phyloP scores from a whole-genome alignment of 257 asterid genomes.

The Jaltomata sinuosa region DNA sequence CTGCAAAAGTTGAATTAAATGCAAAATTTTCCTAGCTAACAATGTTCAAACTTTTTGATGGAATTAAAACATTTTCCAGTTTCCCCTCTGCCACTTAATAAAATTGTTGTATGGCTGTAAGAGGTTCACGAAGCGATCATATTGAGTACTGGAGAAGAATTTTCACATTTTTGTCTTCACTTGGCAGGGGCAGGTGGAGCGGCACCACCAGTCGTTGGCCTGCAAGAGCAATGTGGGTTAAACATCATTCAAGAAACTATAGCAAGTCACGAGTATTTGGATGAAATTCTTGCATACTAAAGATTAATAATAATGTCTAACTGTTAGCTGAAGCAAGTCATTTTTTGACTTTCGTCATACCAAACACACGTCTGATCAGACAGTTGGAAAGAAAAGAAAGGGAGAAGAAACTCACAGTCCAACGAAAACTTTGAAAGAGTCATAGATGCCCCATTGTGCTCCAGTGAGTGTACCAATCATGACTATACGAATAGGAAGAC shows the following conservation, averaged over 20 bases:
- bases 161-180: not conserved
- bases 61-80: not conserved
- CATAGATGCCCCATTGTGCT: conserved; percentile 78
- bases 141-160: not conserved
- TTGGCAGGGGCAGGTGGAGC: conserved; percentile 25
- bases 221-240: conserved; percentile 16
- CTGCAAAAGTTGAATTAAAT: not conserved
- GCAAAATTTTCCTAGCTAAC: not conserved
- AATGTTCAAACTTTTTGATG: not conserved
- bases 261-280: not conserved
- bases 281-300: not conserved
- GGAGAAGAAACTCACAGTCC: conserved; percentile 48
- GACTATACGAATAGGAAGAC: conserved; percentile 58
- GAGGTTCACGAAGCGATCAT: too few relatives aligned
- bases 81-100: not conserved
- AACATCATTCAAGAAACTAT: not conserved
- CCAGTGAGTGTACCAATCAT: conserved; percentile 61
- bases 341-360: not conserved
- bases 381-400: not conserved
- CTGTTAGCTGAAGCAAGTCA: not conserved
- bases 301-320: not conserved
- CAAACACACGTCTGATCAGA: not conserved
- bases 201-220: conserved; percentile 85
- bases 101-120: not conserved
- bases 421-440: conserved; percentile 57